Percentiles rank a stretch among this genome's conserved stretches.
phyloP scores from a whole-genome alignment of 2,329 filamentous ascomycete genomes.

The Pseudocercospora macadamiae region DNA sequence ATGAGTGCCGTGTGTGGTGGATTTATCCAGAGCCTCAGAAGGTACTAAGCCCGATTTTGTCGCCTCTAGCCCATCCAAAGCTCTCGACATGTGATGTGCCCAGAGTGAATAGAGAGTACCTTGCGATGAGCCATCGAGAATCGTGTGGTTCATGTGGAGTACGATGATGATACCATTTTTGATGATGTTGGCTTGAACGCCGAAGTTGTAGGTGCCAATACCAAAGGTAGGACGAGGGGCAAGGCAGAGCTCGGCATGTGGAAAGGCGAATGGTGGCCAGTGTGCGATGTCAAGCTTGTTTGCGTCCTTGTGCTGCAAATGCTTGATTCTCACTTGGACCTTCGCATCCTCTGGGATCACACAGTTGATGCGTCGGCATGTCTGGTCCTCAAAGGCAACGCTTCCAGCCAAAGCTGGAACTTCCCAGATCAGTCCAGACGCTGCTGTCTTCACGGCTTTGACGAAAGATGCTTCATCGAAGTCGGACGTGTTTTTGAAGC shows the following conservation, averaged over 20 bases:
- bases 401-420: conserved; percentile 16
- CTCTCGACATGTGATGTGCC: conserved; percentile 18
- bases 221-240: conserved; percentile 8
- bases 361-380: conserved; percentile 11
- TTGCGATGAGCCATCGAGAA: conserved; percentile 18
- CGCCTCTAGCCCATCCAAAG: conserved; percentile 10
- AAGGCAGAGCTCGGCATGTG: conserved; percentile 13
- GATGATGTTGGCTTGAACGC: conserved; percentile 21
- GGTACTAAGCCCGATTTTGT: conserved; percentile 11
- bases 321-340: conserved; percentile 15
- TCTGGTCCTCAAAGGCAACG: conserved; percentile 16
- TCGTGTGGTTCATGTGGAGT: conserved; percentile 22
- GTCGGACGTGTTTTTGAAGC: conserved; percentile 12
- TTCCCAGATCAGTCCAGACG: conserved; percentile 11
- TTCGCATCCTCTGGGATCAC: conserved; percentile 17
- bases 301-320: conserved; percentile 9
- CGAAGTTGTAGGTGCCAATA: conserved; percentile 21
- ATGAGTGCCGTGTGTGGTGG: conserved; percentile 8
- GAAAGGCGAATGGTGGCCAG: conserved; percentile 15
- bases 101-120: conserved; percentile 11
- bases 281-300: conserved; percentile 15
- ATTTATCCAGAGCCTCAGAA: conserved; percentile 19
- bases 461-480: conserved; percentile 12
- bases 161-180: conserved; percentile 17
- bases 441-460: conserved; percentile 14